Evolutionary conservation across 768 basidiomycete genomes (phyloP), one percentile per base, ranked within the genome.

Genomic region (Phlebiopsis gigantea): DNA sequence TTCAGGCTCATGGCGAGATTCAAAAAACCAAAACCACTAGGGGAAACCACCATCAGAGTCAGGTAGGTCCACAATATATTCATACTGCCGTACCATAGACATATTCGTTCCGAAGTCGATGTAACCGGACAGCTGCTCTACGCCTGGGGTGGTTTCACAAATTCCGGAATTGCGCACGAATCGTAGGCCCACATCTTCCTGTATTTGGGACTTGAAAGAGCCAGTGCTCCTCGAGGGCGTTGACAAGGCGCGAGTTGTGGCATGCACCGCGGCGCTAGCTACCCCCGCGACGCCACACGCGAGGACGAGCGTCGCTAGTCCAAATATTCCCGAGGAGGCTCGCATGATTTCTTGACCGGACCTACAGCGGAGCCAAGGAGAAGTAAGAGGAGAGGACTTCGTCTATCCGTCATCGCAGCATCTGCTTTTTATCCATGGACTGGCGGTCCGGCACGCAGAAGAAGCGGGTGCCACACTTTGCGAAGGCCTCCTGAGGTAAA

Each of bases 1-100:
- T 48, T 83, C 79, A 0, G 84, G 82, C 2, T 74, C 70, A 28
- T 79, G 69, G 14, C 86, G 76, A 2, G 85, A 77, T 59, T 83
- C 86, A 53, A 87, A 88, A 68, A 86, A 87, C 83, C 85, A 87
- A 63, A 87, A 87, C 83, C 82, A 87, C 84, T 85, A 46, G 17
- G 26, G 30, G 3, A 53, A n/a, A 45, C 15, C n/a, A n/a, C n/a
- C n/a, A n/a, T 30, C 7, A 14, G 14, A 14, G 29, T 34, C n/a
- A 46, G 19, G 3, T 1, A 17, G 21, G 8, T 9, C 14, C n/a
- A 39, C 24, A 29, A 21, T 3, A 29, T 17, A 60, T 72, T 56
- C 46, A 9, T 39, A 39, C 2, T 39, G 12, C 17, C 34, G 8
- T 39, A 83, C 82, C 79, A 82, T 80, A 0, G 81, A 82, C 77